Evolutionary conservation across 371 early-diverging fungal species (phyloP).

Genomic region (Batkoa obscura): DNA sequence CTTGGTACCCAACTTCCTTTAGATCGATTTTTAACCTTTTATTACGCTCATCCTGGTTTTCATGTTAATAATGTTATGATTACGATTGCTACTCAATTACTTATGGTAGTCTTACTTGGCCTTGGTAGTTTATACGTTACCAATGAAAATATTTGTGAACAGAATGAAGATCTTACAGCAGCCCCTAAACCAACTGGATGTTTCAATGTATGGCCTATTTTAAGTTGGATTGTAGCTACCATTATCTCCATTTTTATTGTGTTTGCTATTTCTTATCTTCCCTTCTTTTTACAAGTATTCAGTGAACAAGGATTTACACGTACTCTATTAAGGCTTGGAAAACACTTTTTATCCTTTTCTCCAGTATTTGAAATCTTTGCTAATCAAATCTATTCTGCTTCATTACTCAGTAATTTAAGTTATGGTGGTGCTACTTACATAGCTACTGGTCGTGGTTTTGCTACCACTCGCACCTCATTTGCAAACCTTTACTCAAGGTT

Average conservation of each 20-base stretch:
- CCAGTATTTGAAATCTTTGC: conserved; percentile 80
- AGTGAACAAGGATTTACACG: conserved; percentile 67
- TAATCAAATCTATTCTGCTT: conserved; percentile 71
- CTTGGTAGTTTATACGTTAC: conserved; percentile 48
- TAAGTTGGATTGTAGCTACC: conserved; percentile 67
- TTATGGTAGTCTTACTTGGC: conserved; percentile 56
- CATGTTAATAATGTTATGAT: conserved; percentile 81
- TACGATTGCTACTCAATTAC: conserved; percentile 66
- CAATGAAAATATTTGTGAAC: conserved; percentile 22
- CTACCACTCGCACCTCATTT: conserved; percentile 67
- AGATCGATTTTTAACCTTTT: conserved; percentile 75
- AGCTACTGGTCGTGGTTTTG: conserved; percentile 79
- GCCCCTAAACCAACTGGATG: conserved; percentile 34
- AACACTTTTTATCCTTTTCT: conserved; percentile 66
- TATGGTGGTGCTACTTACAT: conserved; percentile 77
- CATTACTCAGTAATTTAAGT: conserved; percentile 55
- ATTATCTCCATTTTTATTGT: conserved; percentile 59
- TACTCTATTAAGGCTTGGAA: conserved; percentile 50
- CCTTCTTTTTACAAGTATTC: conserved; percentile 66
- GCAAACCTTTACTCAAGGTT: conserved; percentile 54
- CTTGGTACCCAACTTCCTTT: conserved; percentile 67
- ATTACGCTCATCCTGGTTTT: conserved; percentile 81
- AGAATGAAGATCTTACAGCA: conserved; percentile 27
- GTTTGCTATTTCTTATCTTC: conserved; percentile 63
- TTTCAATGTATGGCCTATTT: conserved; percentile 50